Evolutionary conservation across 2,329 filamentous ascomycete genomes (phyloP).

Genomic region (Aspergillus ochraceoroseus): DNA sequence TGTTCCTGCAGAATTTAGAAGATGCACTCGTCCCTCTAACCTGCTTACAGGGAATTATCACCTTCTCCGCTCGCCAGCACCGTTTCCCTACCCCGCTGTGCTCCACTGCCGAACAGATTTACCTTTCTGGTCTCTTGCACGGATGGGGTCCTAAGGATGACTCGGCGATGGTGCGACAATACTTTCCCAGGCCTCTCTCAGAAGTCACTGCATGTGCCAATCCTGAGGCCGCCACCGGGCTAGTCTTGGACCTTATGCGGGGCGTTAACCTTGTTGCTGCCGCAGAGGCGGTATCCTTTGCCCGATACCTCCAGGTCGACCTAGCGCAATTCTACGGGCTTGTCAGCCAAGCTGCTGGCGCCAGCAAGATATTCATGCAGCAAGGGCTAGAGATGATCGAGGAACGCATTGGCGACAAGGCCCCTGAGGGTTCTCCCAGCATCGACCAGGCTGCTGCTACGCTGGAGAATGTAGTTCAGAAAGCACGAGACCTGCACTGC

Average conservation of each 20-base stretch:
- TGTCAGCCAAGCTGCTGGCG: constrained; percentile 47
- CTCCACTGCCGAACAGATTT: constrained; percentile 60
- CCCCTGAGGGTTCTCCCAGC: constrained; percentile 33
- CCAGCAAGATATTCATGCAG: constrained; percentile 44
- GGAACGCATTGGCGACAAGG: constrained; percentile 23
- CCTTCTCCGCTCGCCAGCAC: constrained; percentile 55
- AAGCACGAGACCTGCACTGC: constrained; percentile 38
- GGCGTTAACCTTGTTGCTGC: constrained; percentile 49
- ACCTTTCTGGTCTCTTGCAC: constrained; percentile 55
- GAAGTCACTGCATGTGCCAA: constrained; percentile 35
- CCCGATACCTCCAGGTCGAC: constrained; percentile 44
- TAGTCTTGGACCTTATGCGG: constrained; percentile 43
- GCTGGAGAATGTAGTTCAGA: constrained; percentile 43
- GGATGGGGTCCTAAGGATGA: constrained; percentile 55
- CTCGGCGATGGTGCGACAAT: constrained; percentile 53
- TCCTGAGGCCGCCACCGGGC: constrained; percentile 34
- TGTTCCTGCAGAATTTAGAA: background rate
- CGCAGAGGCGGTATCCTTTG: constrained; percentile 48
- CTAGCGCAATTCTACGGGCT: constrained; percentile 45
- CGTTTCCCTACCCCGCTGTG: constrained; percentile 59
- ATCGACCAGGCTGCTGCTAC: constrained; percentile 38
- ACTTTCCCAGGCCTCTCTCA: constrained; percentile 42
- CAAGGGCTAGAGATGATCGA: constrained; percentile 38
- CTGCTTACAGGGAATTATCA: constrained; percentile 56
- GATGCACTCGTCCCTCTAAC: background rate